phyloP scores from a whole-genome alignment of 2,329 filamentous ascomycete species.

The Nannizziopsis arthrosporioides region DNA sequence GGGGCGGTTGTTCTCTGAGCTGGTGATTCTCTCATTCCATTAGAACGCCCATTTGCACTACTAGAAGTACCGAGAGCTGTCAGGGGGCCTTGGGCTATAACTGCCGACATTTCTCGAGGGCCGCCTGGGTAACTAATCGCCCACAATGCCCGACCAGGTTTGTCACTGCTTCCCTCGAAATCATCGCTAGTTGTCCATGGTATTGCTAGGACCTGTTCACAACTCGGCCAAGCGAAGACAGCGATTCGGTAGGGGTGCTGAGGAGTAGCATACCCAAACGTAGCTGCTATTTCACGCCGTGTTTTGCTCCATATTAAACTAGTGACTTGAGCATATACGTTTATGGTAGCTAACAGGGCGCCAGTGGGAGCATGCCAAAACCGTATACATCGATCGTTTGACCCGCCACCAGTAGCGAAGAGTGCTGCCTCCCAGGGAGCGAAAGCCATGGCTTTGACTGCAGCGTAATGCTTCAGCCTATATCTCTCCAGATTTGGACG shows the following conservation, averaged over 20 bases:
- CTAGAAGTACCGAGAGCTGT: not conserved
- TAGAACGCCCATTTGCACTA: not conserved
- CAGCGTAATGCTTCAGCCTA: constrained; percentile 67
- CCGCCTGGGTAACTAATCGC: constrained; percentile 74
- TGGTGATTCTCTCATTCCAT: not conserved
- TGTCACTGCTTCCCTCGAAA: constrained; percentile 21
- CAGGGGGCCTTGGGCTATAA: not conserved
- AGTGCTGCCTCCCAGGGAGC: constrained; percentile 86
- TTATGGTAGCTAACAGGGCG: constrained; percentile 74
- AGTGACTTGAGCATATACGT: constrained; percentile 86
- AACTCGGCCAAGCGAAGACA: constrained; percentile 89
- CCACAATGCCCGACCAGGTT: constrained; percentile 52
- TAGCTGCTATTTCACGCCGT: constrained; percentile 76
- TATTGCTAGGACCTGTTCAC: constrained; percentile 70
- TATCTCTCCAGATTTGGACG: constrained; percentile 52
- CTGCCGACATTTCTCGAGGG: constrained; percentile 29
- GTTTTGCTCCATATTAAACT: constrained; percentile 81
- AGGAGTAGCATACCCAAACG: constrained; percentile 85
- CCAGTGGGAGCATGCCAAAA: constrained; percentile 86
- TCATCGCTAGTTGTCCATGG: constrained; percentile 57
- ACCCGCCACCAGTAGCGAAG: constrained; percentile 81
- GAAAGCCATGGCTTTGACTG: constrained; percentile 93
- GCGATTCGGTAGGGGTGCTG: constrained; percentile 83
- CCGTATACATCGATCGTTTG: constrained; percentile 88
- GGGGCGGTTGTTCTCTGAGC: not conserved